A percentile compares a stretch with the other conserved stretches of the same genome.
These are phyloP conservation scores for Fomes fomentarius DNA, from an alignment of 1,284 basidiomycete genomes.

Conservation along the genomic window DNA sequence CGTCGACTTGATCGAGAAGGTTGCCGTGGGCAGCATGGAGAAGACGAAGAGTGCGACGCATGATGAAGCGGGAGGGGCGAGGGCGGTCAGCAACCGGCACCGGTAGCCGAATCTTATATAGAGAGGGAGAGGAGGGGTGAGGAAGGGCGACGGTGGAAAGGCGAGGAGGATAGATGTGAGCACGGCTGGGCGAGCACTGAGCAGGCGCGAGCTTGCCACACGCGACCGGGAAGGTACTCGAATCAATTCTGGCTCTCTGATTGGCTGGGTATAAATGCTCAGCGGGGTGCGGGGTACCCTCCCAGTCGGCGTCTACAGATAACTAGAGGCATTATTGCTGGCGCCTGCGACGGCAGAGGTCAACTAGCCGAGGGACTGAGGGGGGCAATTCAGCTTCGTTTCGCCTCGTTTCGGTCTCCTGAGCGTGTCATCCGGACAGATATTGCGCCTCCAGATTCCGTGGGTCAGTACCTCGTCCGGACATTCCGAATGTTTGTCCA, in stretches of 20 bases:
- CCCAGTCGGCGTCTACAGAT: conserved; percentile 15
- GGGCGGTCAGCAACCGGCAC: background rate
- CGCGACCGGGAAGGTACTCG: conserved; percentile 22
- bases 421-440: no score
- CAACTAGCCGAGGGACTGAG: no score
- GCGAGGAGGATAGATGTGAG: background rate
- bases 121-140: background rate
- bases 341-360: background rate
- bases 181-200: background rate
- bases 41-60: conserved; percentile 11
- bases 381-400: no score
- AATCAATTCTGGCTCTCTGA: conserved; percentile 1
- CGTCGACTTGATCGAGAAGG: conserved; percentile 15
- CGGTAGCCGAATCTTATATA: conserved; percentile 11
- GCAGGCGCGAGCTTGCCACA: background rate
- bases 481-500: no score
- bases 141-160: background rate
- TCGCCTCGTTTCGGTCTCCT: no score
- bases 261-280: conserved; percentile 11
- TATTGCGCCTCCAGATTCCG: no score
- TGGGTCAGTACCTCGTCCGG: no score
- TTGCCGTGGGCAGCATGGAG: background rate
- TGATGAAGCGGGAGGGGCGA: background rate
- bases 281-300: conserved; percentile 13
- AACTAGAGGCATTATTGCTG: background rate